Percentiles rank a stretch among this genome's conserved stretches.
Conservation (phyloP, 352 stramenopile species). For the Phytophthora quininea region DNA sequence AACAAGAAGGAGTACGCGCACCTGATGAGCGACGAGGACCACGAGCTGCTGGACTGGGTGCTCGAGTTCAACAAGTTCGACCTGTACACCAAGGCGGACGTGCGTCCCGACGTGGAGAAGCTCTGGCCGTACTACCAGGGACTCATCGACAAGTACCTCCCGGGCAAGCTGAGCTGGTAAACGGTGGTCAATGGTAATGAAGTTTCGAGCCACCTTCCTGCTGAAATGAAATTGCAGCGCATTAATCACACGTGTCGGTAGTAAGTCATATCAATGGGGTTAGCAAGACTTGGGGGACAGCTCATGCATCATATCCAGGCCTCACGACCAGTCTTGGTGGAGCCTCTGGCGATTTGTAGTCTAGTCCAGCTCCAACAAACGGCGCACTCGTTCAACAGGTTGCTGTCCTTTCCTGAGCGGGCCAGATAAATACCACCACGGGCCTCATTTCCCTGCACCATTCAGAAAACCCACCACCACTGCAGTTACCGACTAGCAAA, state of each 20-base stretch:
- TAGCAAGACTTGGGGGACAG: no score
- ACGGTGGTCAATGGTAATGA: not conserved
- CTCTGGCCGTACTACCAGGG: conserved; percentile 93
- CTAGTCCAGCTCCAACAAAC: not conserved
- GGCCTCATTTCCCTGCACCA: not conserved
- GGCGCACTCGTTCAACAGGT: not conserved
- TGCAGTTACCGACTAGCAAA: not conserved
- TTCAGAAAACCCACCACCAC: not conserved
- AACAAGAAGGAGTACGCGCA: conserved; percentile 92
- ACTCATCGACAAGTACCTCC: conserved; percentile 93
- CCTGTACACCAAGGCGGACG: conserved; percentile 93
- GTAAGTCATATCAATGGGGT: no score
- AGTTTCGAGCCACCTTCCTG: no score
- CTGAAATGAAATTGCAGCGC: no score
- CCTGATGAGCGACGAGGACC: conserved; percentile 88
- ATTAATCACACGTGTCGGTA: no score
- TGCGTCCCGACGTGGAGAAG: conserved; percentile 74
- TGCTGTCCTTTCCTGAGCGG: not conserved
- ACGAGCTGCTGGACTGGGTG: conserved; percentile 90
- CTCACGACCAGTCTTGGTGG: not conserved
- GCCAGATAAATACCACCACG: not conserved
- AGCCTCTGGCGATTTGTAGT: not conserved
- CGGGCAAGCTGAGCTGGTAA: conserved; percentile 78
- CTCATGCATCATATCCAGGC: no score
- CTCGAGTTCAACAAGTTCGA: conserved; percentile 95